Evolutionary conservation across 1,139 yeast genomes (phyloP).

Genomic region (Candida glucosophila): DNA sequence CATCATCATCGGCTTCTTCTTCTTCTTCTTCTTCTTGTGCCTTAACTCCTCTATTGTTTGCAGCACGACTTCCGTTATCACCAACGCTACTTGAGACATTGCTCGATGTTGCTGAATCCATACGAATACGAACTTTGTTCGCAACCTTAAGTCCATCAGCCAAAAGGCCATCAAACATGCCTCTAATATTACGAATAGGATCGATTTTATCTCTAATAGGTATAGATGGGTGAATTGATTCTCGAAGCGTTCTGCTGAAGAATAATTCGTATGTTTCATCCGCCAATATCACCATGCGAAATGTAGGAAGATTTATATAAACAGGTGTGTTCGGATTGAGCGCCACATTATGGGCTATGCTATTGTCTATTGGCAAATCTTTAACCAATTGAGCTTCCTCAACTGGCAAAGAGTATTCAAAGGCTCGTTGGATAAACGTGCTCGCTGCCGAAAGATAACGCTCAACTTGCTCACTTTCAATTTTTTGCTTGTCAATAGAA

Average conservation of each 20-base stretch:
- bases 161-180: conserved; percentile 82
- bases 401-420: conserved; percentile 78
- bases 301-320: conserved; percentile 73
- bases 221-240: conserved; percentile 60
- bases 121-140: conserved; percentile 74
- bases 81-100: conserved; percentile 12
- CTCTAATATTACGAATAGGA: conserved; percentile 60
- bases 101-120: conserved; percentile 64
- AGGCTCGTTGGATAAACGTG: conserved; percentile 76
- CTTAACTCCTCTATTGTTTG: conserved; percentile 14
- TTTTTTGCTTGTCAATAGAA: conserved; percentile 50
- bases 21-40: conserved; percentile 21
- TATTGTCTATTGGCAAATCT: conserved; percentile 30
- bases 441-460: conserved; percentile 84
- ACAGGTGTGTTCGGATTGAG: conserved; percentile 74
- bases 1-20: conserved; percentile 42
- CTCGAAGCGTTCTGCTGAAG: conserved; percentile 59
- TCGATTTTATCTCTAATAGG: conserved; percentile 38
- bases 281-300: conserved; percentile 92
- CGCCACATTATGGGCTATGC: conserved; percentile 58
- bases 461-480: conserved; percentile 66
- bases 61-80: no score
- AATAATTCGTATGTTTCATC: conserved; percentile 87
- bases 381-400: conserved; percentile 37
- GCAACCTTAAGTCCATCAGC: conserved; percentile 93